phyloP scores from a whole-genome alignment of 2,329 filamentous ascomycete species.

The Thermochaetoides dissita region DNA sequence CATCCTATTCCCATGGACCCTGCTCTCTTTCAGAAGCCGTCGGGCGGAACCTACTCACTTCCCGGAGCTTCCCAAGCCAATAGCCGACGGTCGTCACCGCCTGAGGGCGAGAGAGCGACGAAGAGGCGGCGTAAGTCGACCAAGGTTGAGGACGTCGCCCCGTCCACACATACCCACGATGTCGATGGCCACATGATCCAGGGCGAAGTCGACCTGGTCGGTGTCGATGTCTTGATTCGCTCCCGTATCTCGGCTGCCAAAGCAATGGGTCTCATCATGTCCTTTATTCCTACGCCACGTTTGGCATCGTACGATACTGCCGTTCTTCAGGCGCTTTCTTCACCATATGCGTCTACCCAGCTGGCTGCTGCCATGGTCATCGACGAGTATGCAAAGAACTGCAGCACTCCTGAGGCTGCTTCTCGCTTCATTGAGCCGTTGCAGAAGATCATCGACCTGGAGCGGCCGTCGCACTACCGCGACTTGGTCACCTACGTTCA shows the following conservation, averaged over 20 bases:
- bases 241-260: slow-evolving; percentile 78
- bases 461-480: slow-evolving; percentile 69
- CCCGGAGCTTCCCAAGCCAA: slow-evolving; percentile 28
- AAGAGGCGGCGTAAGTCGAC: slow-evolving; percentile 73
- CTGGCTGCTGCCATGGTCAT: slow-evolving; percentile 70
- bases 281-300: slow-evolving; percentile 51
- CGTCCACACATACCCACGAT: slow-evolving; percentile 65
- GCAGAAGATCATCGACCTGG: slow-evolving; percentile 63
- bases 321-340: slow-evolving; percentile 53
- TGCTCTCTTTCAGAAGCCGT: slow-evolving; percentile 80
- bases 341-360: slow-evolving; percentile 72
- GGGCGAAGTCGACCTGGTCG: slow-evolving; percentile 88
- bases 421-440: slow-evolving; percentile 51
- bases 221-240: slow-evolving; percentile 73
- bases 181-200: slow-evolving; percentile 97
- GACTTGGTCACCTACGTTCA: slow-evolving; percentile 85
- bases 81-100: slow-evolving; percentile 35
- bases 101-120: slow-evolving; percentile 47
- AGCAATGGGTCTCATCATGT: slow-evolving; percentile 75
- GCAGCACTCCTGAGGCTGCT: slow-evolving; percentile 30
- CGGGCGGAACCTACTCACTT: slow-evolving; percentile 64
- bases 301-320: slow-evolving; percentile 50
- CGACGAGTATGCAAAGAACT: slow-evolving; percentile 69
- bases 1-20: slow-evolving; percentile 88
- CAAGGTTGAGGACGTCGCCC: slow-evolving; percentile 58